phyloP scores from a whole-genome alignment of 768 basidiomycete genomes.

The Boletus rubropictus region DNA sequence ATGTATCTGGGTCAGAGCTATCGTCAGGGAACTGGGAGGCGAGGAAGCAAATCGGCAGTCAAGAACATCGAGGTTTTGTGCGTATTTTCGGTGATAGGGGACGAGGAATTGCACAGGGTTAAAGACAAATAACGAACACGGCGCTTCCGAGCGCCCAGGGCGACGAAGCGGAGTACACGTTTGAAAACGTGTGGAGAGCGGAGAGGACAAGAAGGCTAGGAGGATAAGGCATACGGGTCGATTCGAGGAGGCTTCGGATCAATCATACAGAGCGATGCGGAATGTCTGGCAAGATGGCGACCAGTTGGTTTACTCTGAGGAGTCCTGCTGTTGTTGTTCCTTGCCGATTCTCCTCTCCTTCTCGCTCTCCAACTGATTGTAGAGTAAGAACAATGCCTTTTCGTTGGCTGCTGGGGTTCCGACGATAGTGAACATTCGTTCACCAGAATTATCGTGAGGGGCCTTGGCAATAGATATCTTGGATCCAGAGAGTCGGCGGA shows the following conservation, averaged over 20 bases:
- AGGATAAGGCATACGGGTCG: slow-evolving; percentile 23
- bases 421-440: slow-evolving; percentile 98
- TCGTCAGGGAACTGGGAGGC: slow-evolving; percentile 12
- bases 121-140: slow-evolving; percentile 22
- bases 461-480: slow-evolving; percentile 99
- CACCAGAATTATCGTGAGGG: slow-evolving; percentile 98
- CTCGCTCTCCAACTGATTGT: slow-evolving; percentile 95
- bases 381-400: slow-evolving; percentile 94
- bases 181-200: slow-evolving; percentile 10
- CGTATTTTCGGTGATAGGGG: slow-evolving; percentile 20
- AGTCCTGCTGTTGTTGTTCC: slow-evolving; percentile 76
- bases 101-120: slow-evolving; percentile 20
- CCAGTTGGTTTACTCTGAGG: slow-evolving; percentile 37
- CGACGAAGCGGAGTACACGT: slow-evolving; percentile 9
- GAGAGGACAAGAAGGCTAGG: slow-evolving; percentile 26
- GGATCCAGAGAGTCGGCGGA: slow-evolving; percentile 93
- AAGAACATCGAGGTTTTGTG: slow-evolving; percentile 25
- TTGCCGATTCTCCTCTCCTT: slow-evolving; percentile 89
- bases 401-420: slow-evolving; percentile 96
- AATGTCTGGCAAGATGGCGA: background rate
- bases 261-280: slow-evolving; percentile 9
- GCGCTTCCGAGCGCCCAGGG: slow-evolving; percentile 13
- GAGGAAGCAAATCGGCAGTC: slow-evolving; percentile 20
- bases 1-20: slow-evolving; percentile 24
- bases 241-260: slow-evolving; percentile 13